These are phyloP conservation scores for Nakazawaea peltata DNA, from an alignment of 805 yeast species.

Conservation along the genomic window DNA sequence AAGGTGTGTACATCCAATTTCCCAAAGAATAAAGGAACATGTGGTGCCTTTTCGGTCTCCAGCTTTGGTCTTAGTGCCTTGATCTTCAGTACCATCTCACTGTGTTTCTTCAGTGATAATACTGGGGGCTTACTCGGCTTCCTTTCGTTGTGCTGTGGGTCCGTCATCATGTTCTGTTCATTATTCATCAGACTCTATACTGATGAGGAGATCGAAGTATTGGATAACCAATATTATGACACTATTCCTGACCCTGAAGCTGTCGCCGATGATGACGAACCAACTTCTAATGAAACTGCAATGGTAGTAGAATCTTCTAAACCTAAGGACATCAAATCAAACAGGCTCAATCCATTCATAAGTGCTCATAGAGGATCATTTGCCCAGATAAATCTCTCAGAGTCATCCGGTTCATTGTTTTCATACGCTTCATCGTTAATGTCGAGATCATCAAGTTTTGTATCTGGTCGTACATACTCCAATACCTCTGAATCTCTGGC, in stretches of 20 bases:
- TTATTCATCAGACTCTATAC: conserved; percentile 33
- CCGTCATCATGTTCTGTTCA: conserved; percentile 32
- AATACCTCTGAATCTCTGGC: neutral
- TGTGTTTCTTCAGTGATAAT: conserved; percentile 41
- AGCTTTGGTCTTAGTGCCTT: conserved; percentile 68
- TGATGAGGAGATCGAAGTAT: conserved; percentile 18
- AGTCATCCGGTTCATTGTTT: conserved; percentile 22
- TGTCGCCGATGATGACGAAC: neutral
- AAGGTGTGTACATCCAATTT: conserved; percentile 56
- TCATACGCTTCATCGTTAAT: conserved; percentile 18
- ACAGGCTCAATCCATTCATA: conserved; percentile 11
- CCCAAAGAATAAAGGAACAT: conserved; percentile 63
- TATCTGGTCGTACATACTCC: too few relatives aligned
- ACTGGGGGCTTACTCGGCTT: conserved; percentile 49
- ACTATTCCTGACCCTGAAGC: neutral
- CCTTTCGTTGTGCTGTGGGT: conserved; percentile 45
- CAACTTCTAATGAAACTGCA: too few relatives aligned
- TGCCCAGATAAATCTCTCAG: conserved; percentile 18
- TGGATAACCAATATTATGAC: conserved; percentile 2
- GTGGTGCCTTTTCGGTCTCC: conserved; percentile 62
- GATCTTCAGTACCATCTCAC: conserved; percentile 49
- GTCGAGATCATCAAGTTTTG: conserved; percentile 18
- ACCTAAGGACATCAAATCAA: conserved; percentile 2
- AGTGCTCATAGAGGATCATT: conserved; percentile 28
- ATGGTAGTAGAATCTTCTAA: neutral